Percentiles rank a stretch among this genome's conserved stretches.
phyloP scores from a whole-genome alignment of 352 stramenopile genomes.

The Phytophthora macrochlamydospora region DNA sequence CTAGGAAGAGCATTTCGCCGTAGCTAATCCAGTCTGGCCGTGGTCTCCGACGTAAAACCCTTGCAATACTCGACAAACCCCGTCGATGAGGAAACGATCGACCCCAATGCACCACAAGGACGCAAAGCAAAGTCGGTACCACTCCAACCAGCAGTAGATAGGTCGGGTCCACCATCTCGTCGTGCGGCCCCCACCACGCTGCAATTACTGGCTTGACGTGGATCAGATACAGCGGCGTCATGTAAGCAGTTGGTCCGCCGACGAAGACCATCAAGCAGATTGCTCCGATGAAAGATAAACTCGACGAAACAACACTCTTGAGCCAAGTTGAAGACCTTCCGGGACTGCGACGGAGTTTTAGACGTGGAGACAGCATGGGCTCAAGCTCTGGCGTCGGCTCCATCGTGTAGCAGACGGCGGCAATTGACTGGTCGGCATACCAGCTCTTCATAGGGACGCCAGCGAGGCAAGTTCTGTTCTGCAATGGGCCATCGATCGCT shows the following conservation, averaged over 20 bases:
- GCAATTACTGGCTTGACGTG: slow-evolving; percentile 17
- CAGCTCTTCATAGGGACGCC: slow-evolving; percentile 3
- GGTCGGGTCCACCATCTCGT: slow-evolving; percentile 59
- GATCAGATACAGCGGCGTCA: slow-evolving; percentile 25
- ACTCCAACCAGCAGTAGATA: slow-evolving; percentile 57
- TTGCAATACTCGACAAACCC: slow-evolving; percentile 8
- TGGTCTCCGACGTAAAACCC: slow-evolving; percentile 17
- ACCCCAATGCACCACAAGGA: slow-evolving; percentile 41
- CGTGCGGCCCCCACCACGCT: slow-evolving; percentile 26
- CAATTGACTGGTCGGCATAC: neutral
- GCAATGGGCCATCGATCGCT: slow-evolving; percentile 9
- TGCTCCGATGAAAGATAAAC: slow-evolving; percentile 9
- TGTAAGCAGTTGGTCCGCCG: slow-evolving; percentile 25
- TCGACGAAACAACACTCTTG: neutral
- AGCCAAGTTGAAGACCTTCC: slow-evolving; percentile 3
- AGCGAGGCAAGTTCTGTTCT: slow-evolving; percentile 8
- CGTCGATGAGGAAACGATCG: slow-evolving; percentile 5
- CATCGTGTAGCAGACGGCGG: slow-evolving; percentile 2
- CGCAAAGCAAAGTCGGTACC: slow-evolving; percentile 37
- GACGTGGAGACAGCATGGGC: slow-evolving; percentile 1
- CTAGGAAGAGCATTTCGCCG: slow-evolving; percentile 43
- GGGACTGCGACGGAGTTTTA: neutral
- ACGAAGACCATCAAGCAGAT: slow-evolving; percentile 23
- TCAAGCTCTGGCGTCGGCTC: slow-evolving; percentile 8
- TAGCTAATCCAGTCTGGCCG: slow-evolving; percentile 22